A percentile compares a stretch with the other conserved stretches of the same genome.
Conservation (phyloP, 2,329 filamentous ascomycete species). For the Celoporthe dispersa region DNA sequence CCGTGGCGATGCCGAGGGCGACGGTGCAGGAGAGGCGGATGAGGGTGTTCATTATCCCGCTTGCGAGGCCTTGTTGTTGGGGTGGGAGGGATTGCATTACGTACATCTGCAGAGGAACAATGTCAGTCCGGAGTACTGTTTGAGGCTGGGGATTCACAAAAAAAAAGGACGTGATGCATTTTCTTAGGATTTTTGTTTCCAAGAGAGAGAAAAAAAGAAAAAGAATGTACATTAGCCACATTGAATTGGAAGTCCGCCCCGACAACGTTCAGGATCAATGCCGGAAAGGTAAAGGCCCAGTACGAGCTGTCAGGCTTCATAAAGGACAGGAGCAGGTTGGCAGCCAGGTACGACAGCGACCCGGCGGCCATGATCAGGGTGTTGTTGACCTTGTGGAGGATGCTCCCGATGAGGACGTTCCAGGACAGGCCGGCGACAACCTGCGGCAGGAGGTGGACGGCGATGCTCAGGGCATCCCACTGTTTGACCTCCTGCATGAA, state of each 20-base stretch:
- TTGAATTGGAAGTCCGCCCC: conserved; percentile 74
- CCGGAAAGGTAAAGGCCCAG: conserved; percentile 69
- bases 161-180: not conserved
- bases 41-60: conserved; percentile 70
- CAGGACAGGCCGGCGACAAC: conserved; percentile 65
- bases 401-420: conserved; percentile 64
- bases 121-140: not conserved
- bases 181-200: too few relatives aligned
- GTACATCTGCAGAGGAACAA: conserved; percentile 60
- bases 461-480: conserved; percentile 60
- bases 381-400: conserved; percentile 68
- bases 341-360: conserved; percentile 44
- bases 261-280: conserved; percentile 62
- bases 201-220: not conserved
- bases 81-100: conserved; percentile 67
- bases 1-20: conserved; percentile 65
- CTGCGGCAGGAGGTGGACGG: conserved; percentile 68
- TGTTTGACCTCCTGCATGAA: conserved; percentile 64
- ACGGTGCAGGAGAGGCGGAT: conserved; percentile 63
- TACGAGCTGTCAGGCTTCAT: conserved; percentile 60
- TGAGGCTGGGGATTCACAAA: not conserved
- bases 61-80: conserved; percentile 68
- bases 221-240: conserved; percentile 63
- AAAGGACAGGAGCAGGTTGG: conserved; percentile 58
- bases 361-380: conserved; percentile 60